A percentile compares a stretch with the other conserved stretches of the same genome.
Evolutionary conservation across 202 grass and related monocot genomes (phyloP).

Genomic region (Elaeis oleifera): DNA sequence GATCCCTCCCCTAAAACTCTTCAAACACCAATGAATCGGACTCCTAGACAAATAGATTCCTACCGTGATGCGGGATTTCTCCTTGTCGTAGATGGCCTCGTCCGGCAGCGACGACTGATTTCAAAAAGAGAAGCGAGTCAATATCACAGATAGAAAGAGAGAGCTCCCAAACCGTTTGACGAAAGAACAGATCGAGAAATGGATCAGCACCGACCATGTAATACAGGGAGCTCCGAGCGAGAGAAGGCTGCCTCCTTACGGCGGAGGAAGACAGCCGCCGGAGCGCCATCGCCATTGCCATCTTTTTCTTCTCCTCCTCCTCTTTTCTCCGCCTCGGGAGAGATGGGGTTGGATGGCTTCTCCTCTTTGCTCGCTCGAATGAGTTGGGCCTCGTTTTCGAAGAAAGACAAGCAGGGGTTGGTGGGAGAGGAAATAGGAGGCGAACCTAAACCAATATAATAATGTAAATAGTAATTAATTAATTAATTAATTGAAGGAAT

Average conservation of each 20-base stretch:
- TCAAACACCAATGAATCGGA: too few relatives aligned
- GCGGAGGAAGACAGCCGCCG: slow-evolving; percentile 58
- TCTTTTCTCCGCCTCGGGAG: too few relatives aligned
- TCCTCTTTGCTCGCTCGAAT: too few relatives aligned
- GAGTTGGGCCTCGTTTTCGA: too few relatives aligned
- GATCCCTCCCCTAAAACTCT: too few relatives aligned
- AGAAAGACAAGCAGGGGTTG: too few relatives aligned
- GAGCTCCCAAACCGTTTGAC: background rate
- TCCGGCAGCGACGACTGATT: background rate
- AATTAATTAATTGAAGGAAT: too few relatives aligned
- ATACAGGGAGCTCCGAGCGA: slow-evolving; percentile 57
- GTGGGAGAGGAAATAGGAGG: too few relatives aligned
- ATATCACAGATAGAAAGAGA: background rate
- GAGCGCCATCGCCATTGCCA: slow-evolving; percentile 94
- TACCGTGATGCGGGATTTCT: background rate
- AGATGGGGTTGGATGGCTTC: too few relatives aligned
- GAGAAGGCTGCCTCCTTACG: slow-evolving; percentile 42
- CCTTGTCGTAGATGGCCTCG: background rate
- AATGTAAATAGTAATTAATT: too few relatives aligned
- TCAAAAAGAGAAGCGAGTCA: slow-evolving; percentile 9
- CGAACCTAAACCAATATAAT: too few relatives aligned
- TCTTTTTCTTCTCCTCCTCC: background rate
- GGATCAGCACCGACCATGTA: slow-evolving; percentile 44
- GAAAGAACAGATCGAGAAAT: background rate
- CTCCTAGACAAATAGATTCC: background rate